These are phyloP conservation scores for Auricularia sp. DNA, from an alignment of 768 basidiomycete species.

Conservation along the genomic window DNA sequence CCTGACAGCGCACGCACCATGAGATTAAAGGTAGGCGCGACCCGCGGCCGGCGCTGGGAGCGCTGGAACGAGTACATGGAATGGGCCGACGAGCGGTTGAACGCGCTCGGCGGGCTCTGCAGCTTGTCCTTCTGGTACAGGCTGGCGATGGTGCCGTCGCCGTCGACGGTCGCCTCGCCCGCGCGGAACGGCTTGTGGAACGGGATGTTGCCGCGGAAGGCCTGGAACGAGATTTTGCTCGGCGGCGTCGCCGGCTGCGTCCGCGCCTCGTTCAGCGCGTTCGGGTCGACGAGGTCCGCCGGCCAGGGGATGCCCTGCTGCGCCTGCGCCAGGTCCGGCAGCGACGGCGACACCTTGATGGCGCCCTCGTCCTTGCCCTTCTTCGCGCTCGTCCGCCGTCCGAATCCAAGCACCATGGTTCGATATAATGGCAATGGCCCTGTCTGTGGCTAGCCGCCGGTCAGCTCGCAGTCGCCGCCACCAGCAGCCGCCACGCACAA, in stretches of 20 bases:
- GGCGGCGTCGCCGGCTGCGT: constrained; percentile 43
- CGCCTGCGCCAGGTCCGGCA: constrained; percentile 57
- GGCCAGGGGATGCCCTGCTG: constrained; percentile 74
- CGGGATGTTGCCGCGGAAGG: constrained; percentile 57
- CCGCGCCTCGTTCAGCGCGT: constrained; percentile 38
- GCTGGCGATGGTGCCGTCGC: constrained; percentile 29
- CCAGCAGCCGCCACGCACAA: too few relatives aligned
- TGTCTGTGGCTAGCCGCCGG: too few relatives aligned
- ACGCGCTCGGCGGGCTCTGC: constrained; percentile 47
- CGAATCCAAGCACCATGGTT: constrained; percentile 13
- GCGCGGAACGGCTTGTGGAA: constrained; percentile 77
- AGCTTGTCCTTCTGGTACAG: background rate
- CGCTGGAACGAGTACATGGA: constrained; percentile 28
- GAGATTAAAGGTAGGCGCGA: constrained; percentile 73
- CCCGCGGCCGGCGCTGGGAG: constrained; percentile 53
- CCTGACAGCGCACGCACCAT: constrained; percentile 43
- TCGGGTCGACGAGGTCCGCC: constrained; percentile 66
- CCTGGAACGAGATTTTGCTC: constrained; percentile 65
- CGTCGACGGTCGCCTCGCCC: constrained; percentile 15
- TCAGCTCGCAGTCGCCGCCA: too few relatives aligned
- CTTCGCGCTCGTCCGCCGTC: constrained; percentile 11
- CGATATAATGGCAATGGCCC: too few relatives aligned
- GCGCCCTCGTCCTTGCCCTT: constrained; percentile 29
- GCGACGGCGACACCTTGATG: constrained; percentile 67
- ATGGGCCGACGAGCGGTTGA: constrained; percentile 36